phyloP scores from a whole-genome alignment of 2,329 filamentous ascomycete genomes.

The Coleophoma crateriformis region DNA sequence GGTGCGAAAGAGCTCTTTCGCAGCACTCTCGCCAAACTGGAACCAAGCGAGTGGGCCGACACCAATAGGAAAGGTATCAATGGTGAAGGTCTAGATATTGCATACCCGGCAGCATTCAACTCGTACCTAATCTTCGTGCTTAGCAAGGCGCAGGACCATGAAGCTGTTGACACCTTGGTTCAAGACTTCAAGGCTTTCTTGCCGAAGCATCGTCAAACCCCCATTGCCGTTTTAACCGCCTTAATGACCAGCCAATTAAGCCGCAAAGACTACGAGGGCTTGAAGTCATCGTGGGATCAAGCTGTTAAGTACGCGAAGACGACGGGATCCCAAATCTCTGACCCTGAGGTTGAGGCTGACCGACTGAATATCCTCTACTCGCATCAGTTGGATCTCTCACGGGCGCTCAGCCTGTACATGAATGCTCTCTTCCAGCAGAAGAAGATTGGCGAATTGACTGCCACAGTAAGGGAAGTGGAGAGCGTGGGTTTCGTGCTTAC shows the following conservation, averaged over 20 bases:
- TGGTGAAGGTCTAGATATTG: conserved; percentile 16
- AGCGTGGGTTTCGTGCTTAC: conserved; percentile 67
- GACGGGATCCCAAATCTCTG: conserved; percentile 27
- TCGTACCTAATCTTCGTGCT: conserved; percentile 51
- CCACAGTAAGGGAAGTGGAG: conserved; percentile 42
- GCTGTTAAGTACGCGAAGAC: conserved; percentile 47
- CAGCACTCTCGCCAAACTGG: conserved; percentile 12
- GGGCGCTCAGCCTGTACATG: conserved; percentile 42
- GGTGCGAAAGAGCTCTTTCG: conserved; percentile 20
- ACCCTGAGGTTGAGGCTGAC: conserved; percentile 5
- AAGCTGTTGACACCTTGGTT: conserved; percentile 48
- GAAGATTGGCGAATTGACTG: conserved; percentile 43
- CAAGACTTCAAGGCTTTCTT: conserved; percentile 43
- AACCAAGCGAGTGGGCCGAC: conserved; percentile 19
- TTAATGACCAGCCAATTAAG: conserved; percentile 63
- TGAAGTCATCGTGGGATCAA: conserved; percentile 62
- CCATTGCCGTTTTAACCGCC: conserved; percentile 52
- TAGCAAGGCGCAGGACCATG: conserved; percentile 36
- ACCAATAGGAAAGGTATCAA: conserved; percentile 17
- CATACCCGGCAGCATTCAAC: conserved; percentile 35
- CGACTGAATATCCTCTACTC: conserved; percentile 6
- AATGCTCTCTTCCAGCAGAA: conserved; percentile 45
- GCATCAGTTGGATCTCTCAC: conserved; percentile 33
- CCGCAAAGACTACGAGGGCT: conserved; percentile 50
- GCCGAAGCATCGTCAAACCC: conserved; percentile 28